phyloP scores from a whole-genome alignment of 2,329 filamentous ascomycete species.

The Botrytis tulipae region DNA sequence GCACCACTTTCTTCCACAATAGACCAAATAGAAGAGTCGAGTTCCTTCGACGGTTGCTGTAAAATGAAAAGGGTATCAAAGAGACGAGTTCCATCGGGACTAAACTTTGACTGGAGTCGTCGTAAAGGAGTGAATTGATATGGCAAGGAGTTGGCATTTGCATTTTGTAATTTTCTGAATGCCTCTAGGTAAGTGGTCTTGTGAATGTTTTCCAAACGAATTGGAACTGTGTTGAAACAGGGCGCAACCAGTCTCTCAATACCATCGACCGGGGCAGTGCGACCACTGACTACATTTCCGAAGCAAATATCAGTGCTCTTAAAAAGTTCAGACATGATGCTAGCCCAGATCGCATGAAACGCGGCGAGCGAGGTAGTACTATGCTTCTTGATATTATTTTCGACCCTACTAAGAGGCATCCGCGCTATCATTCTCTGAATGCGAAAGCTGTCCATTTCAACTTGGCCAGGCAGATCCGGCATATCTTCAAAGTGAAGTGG shows the following conservation, averaged over 20 bases:
- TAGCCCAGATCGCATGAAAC: conserved; percentile 71
- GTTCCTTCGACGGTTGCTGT: conserved; percentile 61
- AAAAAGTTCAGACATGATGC: conserved; percentile 57
- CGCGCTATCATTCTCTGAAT: conserved; percentile 23
- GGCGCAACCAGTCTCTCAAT: conserved; percentile 77
- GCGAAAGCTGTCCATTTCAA: conserved; percentile 6
- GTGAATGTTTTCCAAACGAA: conserved; percentile 63
- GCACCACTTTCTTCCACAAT: conserved; percentile 55
- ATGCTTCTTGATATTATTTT: conserved; percentile 50
- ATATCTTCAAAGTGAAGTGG: conserved; percentile 34
- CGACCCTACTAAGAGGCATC: conserved; percentile 41
- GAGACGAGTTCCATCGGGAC: conserved; percentile 51
- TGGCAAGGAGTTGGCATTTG: conserved; percentile 60
- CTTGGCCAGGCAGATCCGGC: neutral
- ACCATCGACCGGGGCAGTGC: conserved; percentile 62
- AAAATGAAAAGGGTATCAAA: conserved; percentile 82
- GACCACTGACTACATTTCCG: conserved; percentile 80
- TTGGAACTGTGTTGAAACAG: conserved; percentile 86
- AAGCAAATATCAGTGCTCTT: conserved; percentile 71
- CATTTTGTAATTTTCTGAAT: conserved; percentile 35
- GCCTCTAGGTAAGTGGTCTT: conserved; percentile 39
- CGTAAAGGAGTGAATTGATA: conserved; percentile 76
- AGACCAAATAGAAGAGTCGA: conserved; percentile 56
- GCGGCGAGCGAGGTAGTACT: conserved; percentile 64
- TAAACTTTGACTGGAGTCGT: conserved; percentile 58